Percentiles rank a stretch among this genome's conserved stretches.
These are phyloP conservation scores for Fomes fomentarius DNA, from an alignment of 1,284 basidiomycete genomes.

Conservation along the genomic window DNA sequence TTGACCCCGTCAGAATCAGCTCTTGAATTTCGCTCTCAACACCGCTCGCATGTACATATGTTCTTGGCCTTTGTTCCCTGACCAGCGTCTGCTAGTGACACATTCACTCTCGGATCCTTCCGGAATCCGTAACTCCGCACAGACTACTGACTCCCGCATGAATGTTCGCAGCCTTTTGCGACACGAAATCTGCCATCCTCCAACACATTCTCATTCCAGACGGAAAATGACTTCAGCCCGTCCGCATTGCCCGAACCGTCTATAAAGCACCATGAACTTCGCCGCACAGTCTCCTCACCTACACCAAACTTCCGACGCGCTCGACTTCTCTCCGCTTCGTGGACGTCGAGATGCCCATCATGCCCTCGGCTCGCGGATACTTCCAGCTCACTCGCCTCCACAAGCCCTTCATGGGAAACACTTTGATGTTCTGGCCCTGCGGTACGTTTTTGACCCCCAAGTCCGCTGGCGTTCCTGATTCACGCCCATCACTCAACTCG, in stretches of 20 bases:
- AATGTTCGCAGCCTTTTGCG: too few relatives aligned
- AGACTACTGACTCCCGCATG: too few relatives aligned
- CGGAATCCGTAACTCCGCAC: too few relatives aligned
- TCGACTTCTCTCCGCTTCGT: too few relatives aligned
- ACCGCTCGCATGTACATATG: neutral
- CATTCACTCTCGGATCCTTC: neutral
- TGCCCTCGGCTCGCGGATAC: conserved; percentile 19
- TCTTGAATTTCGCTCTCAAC: neutral
- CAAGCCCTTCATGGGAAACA: conserved; percentile 35
- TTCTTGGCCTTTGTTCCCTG: too few relatives aligned
- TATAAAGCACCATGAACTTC: too few relatives aligned
- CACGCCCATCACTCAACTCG: neutral
- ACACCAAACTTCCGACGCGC: too few relatives aligned
- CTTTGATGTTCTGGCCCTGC: conserved; percentile 38
- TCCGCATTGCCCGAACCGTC: too few relatives aligned
- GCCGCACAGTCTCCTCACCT: too few relatives aligned
- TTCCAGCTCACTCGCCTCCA: conserved; percentile 36
- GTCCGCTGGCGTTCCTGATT: neutral
- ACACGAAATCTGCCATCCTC: too few relatives aligned
- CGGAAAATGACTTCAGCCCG: too few relatives aligned
- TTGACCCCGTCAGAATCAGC: neutral
- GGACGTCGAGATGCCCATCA: neutral
- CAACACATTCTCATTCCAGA: too few relatives aligned
- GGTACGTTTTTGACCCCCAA: conserved; percentile 22
- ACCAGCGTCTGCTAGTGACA: neutral